phyloP scores from a whole-genome alignment of 441 rosid species.

The Biscutella auriculata region DNA sequence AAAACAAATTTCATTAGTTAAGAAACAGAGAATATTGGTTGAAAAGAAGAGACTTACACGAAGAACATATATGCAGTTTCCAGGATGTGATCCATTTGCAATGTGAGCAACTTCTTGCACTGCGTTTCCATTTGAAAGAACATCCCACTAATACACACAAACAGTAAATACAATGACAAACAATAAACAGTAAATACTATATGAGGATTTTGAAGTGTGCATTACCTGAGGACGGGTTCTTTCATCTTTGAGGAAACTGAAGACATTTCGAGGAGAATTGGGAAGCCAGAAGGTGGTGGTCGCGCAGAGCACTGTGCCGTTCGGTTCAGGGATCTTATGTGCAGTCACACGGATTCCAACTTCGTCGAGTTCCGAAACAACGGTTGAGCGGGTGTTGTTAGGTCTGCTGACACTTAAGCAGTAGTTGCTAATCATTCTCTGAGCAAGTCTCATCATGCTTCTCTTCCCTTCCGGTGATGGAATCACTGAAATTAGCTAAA shows the following conservation, averaged over 20 bases:
- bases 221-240: slow-evolving; percentile 80
- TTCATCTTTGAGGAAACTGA: slow-evolving; percentile 84
- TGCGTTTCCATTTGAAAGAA: slow-evolving; percentile 76
- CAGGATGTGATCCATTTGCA: slow-evolving; percentile 80
- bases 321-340: slow-evolving; percentile 70
- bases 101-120: slow-evolving; percentile 94
- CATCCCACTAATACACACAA: slow-evolving; percentile 89
- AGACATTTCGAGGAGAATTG: slow-evolving; percentile 55
- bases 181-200: background rate
- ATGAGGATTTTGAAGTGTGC: background rate
- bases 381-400: slow-evolving; percentile 52
- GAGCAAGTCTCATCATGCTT: slow-evolving; percentile 95
- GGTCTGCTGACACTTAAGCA: slow-evolving; percentile 77
- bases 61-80: slow-evolving; percentile 87
- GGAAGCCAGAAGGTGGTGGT: slow-evolving; percentile 92
- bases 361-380: slow-evolving; percentile 52
- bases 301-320: slow-evolving; percentile 78
- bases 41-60: slow-evolving; percentile 44
- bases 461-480: slow-evolving; percentile 82
- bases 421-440: slow-evolving; percentile 76
- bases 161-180: too few species aligned
- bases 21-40: background rate
- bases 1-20: background rate
- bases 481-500: slow-evolving; percentile 48
- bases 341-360: slow-evolving; percentile 71